A percentile compares a stretch with the other conserved stretches of the same genome.
Evolutionary conservation across 2,329 filamentous ascomycete species (phyloP).

Genomic region (Dendryphion nanum): DNA sequence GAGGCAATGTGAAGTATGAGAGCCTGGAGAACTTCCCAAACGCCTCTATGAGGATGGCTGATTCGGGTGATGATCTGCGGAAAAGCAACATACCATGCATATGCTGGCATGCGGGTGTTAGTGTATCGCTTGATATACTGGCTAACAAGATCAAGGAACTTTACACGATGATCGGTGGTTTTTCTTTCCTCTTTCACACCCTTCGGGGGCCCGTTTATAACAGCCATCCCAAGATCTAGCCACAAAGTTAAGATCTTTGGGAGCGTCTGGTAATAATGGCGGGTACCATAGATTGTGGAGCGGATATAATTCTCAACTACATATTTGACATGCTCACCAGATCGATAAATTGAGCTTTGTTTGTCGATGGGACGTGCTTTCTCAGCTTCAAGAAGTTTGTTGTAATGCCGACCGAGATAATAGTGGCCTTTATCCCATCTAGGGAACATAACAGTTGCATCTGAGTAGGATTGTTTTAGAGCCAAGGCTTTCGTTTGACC

Average conservation of each 20-base stretch:
- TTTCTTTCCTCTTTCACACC: constrained; percentile 34
- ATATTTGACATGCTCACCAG: constrained; percentile 80
- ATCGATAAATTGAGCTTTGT: constrained; percentile 59
- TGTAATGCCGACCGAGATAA: constrained; percentile 94
- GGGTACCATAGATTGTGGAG: constrained; percentile 83
- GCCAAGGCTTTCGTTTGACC: constrained; percentile 85
- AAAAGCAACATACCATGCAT: constrained; percentile 78
- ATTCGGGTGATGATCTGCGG: constrained; percentile 96
- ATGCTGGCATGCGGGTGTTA: constrained; percentile 63
- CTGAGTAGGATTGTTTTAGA: constrained; percentile 70
- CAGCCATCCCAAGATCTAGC: constrained; percentile 82
- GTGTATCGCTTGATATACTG: constrained; percentile 78
- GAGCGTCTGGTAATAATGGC: constrained; percentile 93
- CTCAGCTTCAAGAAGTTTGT: constrained; percentile 90
- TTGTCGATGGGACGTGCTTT: constrained; percentile 73
- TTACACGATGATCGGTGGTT: constrained; percentile 27
- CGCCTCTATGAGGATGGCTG: constrained; percentile 74
- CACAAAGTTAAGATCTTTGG: constrained; percentile 90
- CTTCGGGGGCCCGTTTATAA: constrained; percentile 42
- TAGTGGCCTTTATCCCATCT: constrained; percentile 98
- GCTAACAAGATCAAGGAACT: constrained; percentile 46
- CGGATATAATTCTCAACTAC: constrained; percentile 93
- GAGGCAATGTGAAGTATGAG: constrained; percentile 87
- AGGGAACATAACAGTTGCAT: constrained; percentile 66
- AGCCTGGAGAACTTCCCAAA: constrained; percentile 72